A percentile compares a stretch with the other conserved stretches of the same genome.
Conservation (phyloP, 2,329 filamentous ascomycete species). For the Aspergillus caelatus region DNA sequence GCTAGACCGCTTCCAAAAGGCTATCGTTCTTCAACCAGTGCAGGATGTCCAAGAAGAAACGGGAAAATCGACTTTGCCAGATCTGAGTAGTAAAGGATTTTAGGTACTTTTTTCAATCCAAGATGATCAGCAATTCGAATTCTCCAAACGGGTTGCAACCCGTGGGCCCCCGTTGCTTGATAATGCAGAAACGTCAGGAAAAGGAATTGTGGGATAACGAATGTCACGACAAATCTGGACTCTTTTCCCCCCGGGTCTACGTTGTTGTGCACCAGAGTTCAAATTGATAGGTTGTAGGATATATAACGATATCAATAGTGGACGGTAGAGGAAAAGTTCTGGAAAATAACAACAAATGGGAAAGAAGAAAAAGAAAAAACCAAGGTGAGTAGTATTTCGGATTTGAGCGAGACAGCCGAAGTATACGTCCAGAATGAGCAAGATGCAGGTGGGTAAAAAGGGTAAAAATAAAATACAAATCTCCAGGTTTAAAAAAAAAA, state of each 20-base stretch:
- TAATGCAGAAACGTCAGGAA: slow-evolving; percentile 10
- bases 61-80: slow-evolving; percentile 7
- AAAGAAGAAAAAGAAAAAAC: slow-evolving; percentile 6
- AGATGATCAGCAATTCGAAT: slow-evolving; percentile 15
- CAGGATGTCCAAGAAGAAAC: slow-evolving; percentile 16
- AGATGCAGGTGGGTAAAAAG: slow-evolving; percentile 24
- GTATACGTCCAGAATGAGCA: slow-evolving; percentile 21
- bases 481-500: not conserved
- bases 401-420: slow-evolving; percentile 18
- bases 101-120: slow-evolving; percentile 12
- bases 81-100: slow-evolving; percentile 13
- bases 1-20: slow-evolving; percentile 14
- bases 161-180: slow-evolving; percentile 14
- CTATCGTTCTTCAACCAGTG: slow-evolving; percentile 17
- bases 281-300: slow-evolving; percentile 18
- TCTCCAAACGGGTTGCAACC: slow-evolving; percentile 19
- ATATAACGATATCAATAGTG: slow-evolving; percentile 14
- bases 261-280: slow-evolving; percentile 12
- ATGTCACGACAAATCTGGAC: not conserved
- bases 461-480: slow-evolving; percentile 7
- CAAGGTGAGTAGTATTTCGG: slow-evolving; percentile 12
- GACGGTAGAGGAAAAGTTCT: slow-evolving; percentile 21
- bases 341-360: slow-evolving; percentile 12
- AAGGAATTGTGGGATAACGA: slow-evolving; percentile 2
- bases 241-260: slow-evolving; percentile 5